Conservation (phyloP, 257 asterid genomes). For the Gentiana macrophylla region DNA sequence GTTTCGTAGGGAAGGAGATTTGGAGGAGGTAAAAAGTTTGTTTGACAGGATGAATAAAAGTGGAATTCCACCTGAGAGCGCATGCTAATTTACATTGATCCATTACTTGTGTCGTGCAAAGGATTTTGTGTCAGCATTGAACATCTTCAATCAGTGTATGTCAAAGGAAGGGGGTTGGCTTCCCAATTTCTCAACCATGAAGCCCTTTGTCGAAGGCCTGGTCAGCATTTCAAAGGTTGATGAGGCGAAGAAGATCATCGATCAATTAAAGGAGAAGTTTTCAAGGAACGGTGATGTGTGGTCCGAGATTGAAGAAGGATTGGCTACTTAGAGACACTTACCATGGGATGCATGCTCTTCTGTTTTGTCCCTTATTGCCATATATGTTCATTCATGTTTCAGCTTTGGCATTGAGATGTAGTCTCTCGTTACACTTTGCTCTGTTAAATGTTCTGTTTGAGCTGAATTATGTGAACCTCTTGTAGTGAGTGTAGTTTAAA, state of each 20-base stretch:
- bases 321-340: conserved; percentile 31
- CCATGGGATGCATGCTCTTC: conserved; percentile 7
- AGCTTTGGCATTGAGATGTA: neutral
- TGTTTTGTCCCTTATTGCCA: too few species aligned
- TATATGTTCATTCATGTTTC: too few species aligned
- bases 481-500: too few species aligned
- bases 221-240: conserved; percentile 43
- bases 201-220: conserved; percentile 61
- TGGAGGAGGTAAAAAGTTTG: conserved; percentile 61
- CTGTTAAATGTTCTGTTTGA: neutral
- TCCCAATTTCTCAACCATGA: conserved; percentile 61
- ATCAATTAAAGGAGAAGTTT: conserved; percentile 49
- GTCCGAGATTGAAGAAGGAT: conserved; percentile 56
- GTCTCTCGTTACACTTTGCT: neutral
- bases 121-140: conserved; percentile 54
- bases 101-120: conserved; percentile 43
- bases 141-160: conserved; percentile 38
- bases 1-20: conserved; percentile 47
- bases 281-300: conserved; percentile 39
- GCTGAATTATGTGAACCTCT: neutral
- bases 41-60: neutral
- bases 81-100: conserved; percentile 55
- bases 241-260: conserved; percentile 51
- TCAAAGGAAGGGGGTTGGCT: conserved; percentile 39
- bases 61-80: conserved; percentile 36